Base-by-base conservation (phyloP, 768 basidiomycete genomes). In the Paxillus rubicundulus region DNA sequence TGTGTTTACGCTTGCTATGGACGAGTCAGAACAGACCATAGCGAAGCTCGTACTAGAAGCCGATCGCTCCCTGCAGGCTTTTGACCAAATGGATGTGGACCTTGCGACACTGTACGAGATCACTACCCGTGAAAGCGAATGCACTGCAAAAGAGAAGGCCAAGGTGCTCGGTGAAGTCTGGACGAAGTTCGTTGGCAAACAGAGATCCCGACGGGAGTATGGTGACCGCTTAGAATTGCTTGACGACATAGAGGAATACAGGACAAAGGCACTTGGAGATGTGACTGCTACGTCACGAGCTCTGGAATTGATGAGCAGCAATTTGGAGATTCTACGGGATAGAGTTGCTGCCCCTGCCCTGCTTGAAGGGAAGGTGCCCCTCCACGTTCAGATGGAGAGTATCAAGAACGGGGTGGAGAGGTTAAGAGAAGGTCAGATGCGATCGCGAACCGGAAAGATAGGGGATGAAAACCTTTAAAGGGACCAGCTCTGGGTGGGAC, bases 241-340 rank as follows among this genome's bases (percentile, higher is more conserved):
- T 51, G 74, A 72, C 49, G 76, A 80, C 41, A 64, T 90, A 12
- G 75, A 75, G 9, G 66, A 60, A 33, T 89, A 87, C 59, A 74
- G 86, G 58, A 78, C 77, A 57, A 75, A 77, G 53, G 89, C 89
- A 4, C 67, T 76, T 36, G 79, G 73, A 10, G 87, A 87, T 55
- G 86, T 92, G n/a, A 77, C 76, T 30, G 80, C 80, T 0, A 80
- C 86, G 12, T 62, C 87, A 59, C 82, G 84, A 47, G 75, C 81
- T 9, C 69, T 92, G 55, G 69, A 80, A 27, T 72, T 73, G 36
- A 80, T 90, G 82, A 80, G 80, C 56, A 82, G 80, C 33, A 87
- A 90, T 55, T 82, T 91, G 75, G 87, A 88, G 62, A 87, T 88
- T 40, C 69, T 92, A 54, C 74, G 89, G 56, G 85, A 88, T 62